phyloP scores from a whole-genome alignment of 225 moss, liverwort and hornwort genomes.

The Lunularia cruciata region DNA sequence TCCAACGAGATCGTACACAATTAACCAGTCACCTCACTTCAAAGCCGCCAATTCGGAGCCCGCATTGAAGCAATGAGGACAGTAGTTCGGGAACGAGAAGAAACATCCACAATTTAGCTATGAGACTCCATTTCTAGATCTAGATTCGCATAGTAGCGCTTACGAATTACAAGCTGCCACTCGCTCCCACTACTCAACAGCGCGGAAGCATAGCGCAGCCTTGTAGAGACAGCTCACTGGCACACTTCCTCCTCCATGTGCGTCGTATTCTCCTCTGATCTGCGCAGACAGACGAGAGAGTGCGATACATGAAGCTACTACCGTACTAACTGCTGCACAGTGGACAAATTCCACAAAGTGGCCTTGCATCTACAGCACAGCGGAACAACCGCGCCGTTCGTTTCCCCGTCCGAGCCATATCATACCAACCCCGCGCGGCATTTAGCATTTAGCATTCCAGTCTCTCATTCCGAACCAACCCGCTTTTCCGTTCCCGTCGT shows the following conservation, averaged over 20 bases:
- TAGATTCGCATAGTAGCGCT: background rate
- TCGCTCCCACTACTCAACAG: background rate
- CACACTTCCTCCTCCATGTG: background rate
- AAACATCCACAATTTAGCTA: background rate
- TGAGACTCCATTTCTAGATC: background rate
- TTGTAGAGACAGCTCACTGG: constrained; percentile 11
- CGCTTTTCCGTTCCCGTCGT: too few species aligned
- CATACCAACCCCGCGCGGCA: background rate
- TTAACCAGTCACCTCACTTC: too few species aligned
- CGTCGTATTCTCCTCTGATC: constrained; percentile 2
- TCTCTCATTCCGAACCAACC: too few species aligned
- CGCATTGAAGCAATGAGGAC: constrained; percentile 7
- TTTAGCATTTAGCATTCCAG: too few species aligned
- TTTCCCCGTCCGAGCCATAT: background rate
- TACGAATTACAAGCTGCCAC: background rate
- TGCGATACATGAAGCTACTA: background rate
- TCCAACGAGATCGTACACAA: too few species aligned
- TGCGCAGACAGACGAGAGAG: too few species aligned
- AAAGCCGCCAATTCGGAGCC: constrained; percentile 8
- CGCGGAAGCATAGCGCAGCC: background rate
- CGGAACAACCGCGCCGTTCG: background rate
- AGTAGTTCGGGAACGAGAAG: background rate
- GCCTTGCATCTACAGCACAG: too few species aligned
- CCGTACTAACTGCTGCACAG: background rate
- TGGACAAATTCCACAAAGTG: background rate